Percentiles rank a stretch among this genome's conserved stretches.
These are phyloP conservation scores for Lactarius psammicola DNA, from an alignment of 768 basidiomycete genomes.

Conservation along the genomic window DNA sequence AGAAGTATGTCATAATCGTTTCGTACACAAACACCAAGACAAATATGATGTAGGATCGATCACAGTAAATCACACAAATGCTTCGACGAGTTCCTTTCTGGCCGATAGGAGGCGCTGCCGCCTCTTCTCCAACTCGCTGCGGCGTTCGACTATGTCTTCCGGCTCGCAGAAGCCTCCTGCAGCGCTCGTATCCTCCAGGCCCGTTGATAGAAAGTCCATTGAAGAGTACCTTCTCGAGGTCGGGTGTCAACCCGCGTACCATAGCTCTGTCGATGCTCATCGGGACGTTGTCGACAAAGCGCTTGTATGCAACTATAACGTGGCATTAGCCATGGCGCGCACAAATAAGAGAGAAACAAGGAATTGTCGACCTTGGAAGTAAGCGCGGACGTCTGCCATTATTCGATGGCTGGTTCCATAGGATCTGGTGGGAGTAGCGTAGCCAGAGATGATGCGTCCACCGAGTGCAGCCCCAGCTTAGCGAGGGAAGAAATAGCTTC, in stretches of 20 bases:
- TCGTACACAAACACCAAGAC: not conserved
- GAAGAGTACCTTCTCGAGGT: constrained; percentile 45
- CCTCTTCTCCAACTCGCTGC: constrained; percentile 51
- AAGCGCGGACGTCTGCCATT: constrained; percentile 71
- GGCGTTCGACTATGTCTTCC: constrained; percentile 40
- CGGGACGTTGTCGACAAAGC: constrained; percentile 57
- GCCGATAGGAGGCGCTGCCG: constrained; percentile 48
- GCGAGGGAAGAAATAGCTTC: constrained; percentile 40
- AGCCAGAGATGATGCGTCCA: constrained; percentile 43
- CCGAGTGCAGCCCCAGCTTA: constrained; percentile 41
- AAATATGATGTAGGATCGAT: not conserved
- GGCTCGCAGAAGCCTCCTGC: constrained; percentile 52
- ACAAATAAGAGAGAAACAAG: not conserved
- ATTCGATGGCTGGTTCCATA: constrained; percentile 57
- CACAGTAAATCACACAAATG: constrained; percentile 10
- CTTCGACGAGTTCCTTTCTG: constrained; percentile 38
- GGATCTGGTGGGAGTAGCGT: constrained; percentile 51
- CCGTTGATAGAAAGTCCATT: constrained; percentile 50
- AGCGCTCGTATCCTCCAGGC: constrained; percentile 43
- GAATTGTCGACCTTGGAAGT: constrained; percentile 62
- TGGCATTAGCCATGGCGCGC: constrained; percentile 1
- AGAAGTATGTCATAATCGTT: too few relatives aligned
- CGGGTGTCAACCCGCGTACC: constrained; percentile 45
- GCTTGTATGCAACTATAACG: constrained; percentile 51
- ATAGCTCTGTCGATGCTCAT: constrained; percentile 55